A percentile compares a stretch with the other conserved stretches of the same genome.
Conservation (phyloP, 139 green algal genomes). For the Gonium pectorale region DNA sequence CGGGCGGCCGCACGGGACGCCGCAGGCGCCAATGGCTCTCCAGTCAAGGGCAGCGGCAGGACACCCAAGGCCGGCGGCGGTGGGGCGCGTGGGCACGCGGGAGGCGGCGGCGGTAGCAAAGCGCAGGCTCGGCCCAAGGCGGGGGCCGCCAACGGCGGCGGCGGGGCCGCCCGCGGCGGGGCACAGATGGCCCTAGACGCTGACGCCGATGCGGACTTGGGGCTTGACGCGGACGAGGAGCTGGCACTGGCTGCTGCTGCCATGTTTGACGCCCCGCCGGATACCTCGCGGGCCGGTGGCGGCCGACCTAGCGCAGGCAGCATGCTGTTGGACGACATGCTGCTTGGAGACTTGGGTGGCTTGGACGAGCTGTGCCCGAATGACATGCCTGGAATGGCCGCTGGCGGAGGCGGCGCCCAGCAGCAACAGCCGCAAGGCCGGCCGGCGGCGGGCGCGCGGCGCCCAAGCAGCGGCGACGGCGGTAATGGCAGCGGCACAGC, state of each 20-base stretch:
- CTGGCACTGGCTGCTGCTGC: constrained; percentile 36
- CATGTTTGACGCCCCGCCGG: constrained; percentile 8
- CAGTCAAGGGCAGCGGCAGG: neutral
- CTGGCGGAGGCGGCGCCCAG: neutral
- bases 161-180: neutral
- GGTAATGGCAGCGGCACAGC: neutral
- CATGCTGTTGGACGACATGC: constrained; percentile 10
- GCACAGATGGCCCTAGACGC: neutral
- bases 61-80: constrained; percentile 3
- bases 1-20: neutral
- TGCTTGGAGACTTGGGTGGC: neutral
- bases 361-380: no score
- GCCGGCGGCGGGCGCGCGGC: neutral
- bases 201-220: constrained; percentile 7
- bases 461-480: neutral
- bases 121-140: no score
- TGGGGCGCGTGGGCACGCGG: neutral
- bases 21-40: neutral
- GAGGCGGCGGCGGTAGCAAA: neutral
- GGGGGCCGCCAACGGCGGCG: neutral
- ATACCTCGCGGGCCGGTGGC: neutral
- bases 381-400: constrained; percentile 11
- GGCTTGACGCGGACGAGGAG: constrained; percentile 27
- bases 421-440: neutral
- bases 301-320: constrained; percentile 5